phyloP scores from a whole-genome alignment of 2,329 filamentous ascomycete genomes.

The Davidsoniella australis region DNA sequence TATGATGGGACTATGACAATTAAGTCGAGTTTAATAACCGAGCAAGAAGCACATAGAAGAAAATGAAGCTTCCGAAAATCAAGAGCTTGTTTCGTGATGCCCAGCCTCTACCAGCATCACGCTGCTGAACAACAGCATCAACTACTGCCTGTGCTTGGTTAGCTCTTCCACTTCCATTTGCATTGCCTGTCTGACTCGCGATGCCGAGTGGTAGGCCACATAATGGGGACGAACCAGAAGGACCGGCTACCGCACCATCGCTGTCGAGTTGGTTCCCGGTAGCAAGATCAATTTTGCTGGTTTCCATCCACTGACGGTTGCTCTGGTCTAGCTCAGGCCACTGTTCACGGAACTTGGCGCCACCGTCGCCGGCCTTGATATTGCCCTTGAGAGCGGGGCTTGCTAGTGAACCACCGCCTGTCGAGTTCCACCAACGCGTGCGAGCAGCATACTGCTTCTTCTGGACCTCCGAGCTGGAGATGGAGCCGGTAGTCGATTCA shows the following conservation, averaged over 20 bases:
- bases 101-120: conserved; percentile 72
- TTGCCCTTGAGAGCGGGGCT: conserved; percentile 50
- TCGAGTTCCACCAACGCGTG: conserved; percentile 92
- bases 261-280: conserved; percentile 45
- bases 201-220: conserved; percentile 41
- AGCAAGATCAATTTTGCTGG: conserved; percentile 57
- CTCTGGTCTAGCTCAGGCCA: conserved; percentile 81
- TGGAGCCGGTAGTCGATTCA: conserved; percentile 91
- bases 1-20: background rate
- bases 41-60: conserved; percentile 70
- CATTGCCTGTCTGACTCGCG: conserved; percentile 35
- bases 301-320: conserved; percentile 84
- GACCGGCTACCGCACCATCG: conserved; percentile 18
- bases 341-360: conserved; percentile 72
- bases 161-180: conserved; percentile 9
- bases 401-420: conserved; percentile 60
- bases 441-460: conserved; percentile 59
- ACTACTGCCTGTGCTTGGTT: conserved; percentile 49
- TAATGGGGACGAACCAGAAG: conserved; percentile 23
- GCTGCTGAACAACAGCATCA: conserved; percentile 58
- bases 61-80: conserved; percentile 50
- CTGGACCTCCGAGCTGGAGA: conserved; percentile 61
- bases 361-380: conserved; percentile 82
- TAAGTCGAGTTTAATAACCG: conserved; percentile 36
- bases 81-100: conserved; percentile 62